Percentiles rank a stretch among this genome's conserved stretches.
These are phyloP conservation scores for Afroboletus lepidellus DNA, from an alignment of 1,284 basidiomycete species.

Conservation along the genomic window DNA sequence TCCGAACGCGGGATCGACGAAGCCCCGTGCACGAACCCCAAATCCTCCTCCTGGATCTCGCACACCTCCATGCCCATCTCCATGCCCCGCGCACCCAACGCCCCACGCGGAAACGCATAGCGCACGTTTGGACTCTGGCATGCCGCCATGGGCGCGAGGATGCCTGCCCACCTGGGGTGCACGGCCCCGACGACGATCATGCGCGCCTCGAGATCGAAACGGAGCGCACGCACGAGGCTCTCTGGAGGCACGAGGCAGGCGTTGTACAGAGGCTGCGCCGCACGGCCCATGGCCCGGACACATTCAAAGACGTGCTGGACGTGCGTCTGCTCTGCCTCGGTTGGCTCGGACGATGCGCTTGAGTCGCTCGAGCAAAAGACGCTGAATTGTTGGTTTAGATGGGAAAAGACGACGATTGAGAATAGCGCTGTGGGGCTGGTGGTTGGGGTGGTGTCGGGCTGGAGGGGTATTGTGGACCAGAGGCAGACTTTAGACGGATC, in stretches of 20 bases:
- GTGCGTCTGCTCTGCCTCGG: slow-evolving; percentile 12
- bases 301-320: slow-evolving; percentile 13
- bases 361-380: slow-evolving; percentile 22
- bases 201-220: slow-evolving; percentile 8
- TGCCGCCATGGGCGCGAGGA: slow-evolving; percentile 8
- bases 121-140: slow-evolving; percentile 6
- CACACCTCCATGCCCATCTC: neutral
- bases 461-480: slow-evolving; percentile 18
- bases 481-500: slow-evolving; percentile 14
- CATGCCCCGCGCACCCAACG: neutral
- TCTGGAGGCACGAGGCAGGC: neutral
- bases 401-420: slow-evolving; percentile 22
- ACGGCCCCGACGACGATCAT: slow-evolving; percentile 13
- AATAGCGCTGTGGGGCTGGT: slow-evolving; percentile 6
- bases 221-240: neutral
- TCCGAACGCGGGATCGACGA: slow-evolving; percentile 14
- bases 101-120: slow-evolving; percentile 6
- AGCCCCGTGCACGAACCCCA: slow-evolving; percentile 13
- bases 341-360: neutral
- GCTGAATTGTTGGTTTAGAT: slow-evolving; percentile 10
- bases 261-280: slow-evolving; percentile 6
- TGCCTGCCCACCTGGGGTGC: slow-evolving; percentile 17
- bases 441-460: neutral
- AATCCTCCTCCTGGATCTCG: slow-evolving; percentile 12
- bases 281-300: slow-evolving; percentile 5